These are phyloP conservation scores for Phytophthora sp. DNA, from an alignment of 352 stramenopile species.

Conservation along the genomic window DNA sequence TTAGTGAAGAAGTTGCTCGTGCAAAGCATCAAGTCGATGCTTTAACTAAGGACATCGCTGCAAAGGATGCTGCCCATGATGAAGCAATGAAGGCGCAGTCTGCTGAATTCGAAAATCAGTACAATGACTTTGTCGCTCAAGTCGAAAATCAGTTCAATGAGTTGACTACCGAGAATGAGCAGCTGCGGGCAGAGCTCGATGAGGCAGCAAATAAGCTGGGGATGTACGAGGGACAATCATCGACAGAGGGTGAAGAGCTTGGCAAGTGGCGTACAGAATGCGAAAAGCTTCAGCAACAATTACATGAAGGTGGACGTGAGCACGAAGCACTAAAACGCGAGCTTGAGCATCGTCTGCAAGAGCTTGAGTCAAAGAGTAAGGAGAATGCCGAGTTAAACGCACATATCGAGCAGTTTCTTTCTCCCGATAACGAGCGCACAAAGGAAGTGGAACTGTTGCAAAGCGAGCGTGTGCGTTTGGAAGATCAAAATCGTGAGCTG, in stretches of 20 bases:
- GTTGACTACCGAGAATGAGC: slow-evolving; percentile 55
- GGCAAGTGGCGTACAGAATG: slow-evolving; percentile 58
- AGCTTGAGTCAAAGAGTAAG: slow-evolving; percentile 55
- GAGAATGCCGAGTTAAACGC: slow-evolving; percentile 55
- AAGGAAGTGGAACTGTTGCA: slow-evolving; percentile 67
- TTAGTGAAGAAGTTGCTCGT: slow-evolving; percentile 43
- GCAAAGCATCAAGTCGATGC: slow-evolving; percentile 49
- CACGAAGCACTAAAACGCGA: slow-evolving; percentile 54
- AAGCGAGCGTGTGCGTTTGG: slow-evolving; percentile 53
- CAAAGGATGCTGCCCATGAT: slow-evolving; percentile 51
- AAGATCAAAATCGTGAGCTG: slow-evolving; percentile 66
- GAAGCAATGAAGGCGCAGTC: slow-evolving; percentile 57
- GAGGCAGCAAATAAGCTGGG: slow-evolving; percentile 50
- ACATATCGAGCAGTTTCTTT: slow-evolving; percentile 60
- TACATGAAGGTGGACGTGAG: slow-evolving; percentile 46
- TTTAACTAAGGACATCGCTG: slow-evolving; percentile 46
- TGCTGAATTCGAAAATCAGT: slow-evolving; percentile 62
- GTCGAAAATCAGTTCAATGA: slow-evolving; percentile 59
- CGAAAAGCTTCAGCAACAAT: slow-evolving; percentile 47
- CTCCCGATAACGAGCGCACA: slow-evolving; percentile 55
- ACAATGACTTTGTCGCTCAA: slow-evolving; percentile 59
- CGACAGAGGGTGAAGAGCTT: slow-evolving; percentile 45
- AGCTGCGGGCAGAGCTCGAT: slow-evolving; percentile 58
- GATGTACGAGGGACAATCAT: slow-evolving; percentile 29
- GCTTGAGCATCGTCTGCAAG: slow-evolving; percentile 56